Evolutionary conservation across 129 eudicot genomes (phyloP), one percentile per base, ranked within the genome.

Genomic region (Apium graveolens): DNA sequence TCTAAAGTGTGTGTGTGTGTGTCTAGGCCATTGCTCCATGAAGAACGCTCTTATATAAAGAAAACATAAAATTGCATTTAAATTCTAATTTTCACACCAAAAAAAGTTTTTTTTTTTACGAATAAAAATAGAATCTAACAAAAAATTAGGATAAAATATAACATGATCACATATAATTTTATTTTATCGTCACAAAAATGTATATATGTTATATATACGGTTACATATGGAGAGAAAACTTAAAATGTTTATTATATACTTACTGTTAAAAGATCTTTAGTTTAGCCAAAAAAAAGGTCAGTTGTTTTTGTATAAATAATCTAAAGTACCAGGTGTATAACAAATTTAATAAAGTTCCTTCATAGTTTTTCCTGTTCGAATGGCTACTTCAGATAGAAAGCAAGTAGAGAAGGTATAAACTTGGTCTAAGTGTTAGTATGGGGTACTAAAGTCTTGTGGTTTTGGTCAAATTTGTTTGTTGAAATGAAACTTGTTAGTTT

Each of bases 371-470:
- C 72, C 7, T 66, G 24, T 66, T 66, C 1, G 21, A 66, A 31
- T 14, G 21, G 24, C 41, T 38, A 66, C 37, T 66, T 11, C 11
- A 31, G 18, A 32, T 13, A 66, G 72, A 66, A 31, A 66, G 37
- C 41, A 66, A 66, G 21, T 13, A 66, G 24, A 12, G 35, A 65
- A 65, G 72, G 24, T 65, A 8, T 65, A 32, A 3, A 65, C 71
- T 29, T 65, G 71, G 71, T 32, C 31, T 4, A 11, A 29, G 39
- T 29, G 72, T 32, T 32, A 4, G 20, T 65, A 65, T 65, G 71
- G 39, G 71, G 71, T 65, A 65, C 16, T 57, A 31, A 29, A 65
- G 20, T 29, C 71, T 65, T 65, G 71, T 65, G 71, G 71, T 38
- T 65, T 65, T 65, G 17, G 17, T 32, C 10, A 21, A 65, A 29